A percentile compares a stretch with the other conserved stretches of the same genome.
Evolutionary conservation across 176 grass and related monocot species (phyloP).

Genomic region (Zea luxurians): DNA sequence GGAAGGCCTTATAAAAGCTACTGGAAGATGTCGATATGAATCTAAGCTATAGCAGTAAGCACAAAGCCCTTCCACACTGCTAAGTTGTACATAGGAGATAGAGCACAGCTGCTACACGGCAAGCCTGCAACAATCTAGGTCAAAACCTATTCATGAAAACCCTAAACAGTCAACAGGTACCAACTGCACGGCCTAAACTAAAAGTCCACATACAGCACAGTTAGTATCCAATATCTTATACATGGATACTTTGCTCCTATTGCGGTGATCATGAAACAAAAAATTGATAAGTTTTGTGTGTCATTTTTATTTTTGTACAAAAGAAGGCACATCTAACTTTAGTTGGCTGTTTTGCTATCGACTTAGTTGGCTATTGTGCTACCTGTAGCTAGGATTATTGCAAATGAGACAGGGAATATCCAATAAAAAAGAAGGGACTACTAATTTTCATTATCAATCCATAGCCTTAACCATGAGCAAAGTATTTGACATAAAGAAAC

Average conservation of each 20-base stretch:
- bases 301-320: background rate
- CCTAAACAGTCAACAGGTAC: conserved; percentile 23
- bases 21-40: conserved; percentile 11
- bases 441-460: background rate
- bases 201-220: background rate
- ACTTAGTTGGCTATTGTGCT: conserved; percentile 11
- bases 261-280: background rate
- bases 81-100: conserved; percentile 49
- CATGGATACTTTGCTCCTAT: background rate
- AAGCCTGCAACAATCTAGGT: background rate
- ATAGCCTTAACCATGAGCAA: background rate
- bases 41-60: conserved; percentile 43
- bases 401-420: background rate
- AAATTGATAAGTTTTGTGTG: conserved; percentile 4
- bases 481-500: conserved; percentile 1
- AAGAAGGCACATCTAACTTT: conserved; percentile 1
- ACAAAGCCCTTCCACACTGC: conserved; percentile 15
- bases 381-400: background rate
- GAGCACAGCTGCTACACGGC: background rate
- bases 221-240: background rate
- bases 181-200: background rate
- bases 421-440: background rate
- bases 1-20: conserved; percentile 13
- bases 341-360: background rate
- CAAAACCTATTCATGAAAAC: conserved; percentile 36